These are phyloP conservation scores for Physcomitrium patens DNA, from an alignment of 225 moss, liverwort and hornwort species.

Conservation along the genomic window DNA sequence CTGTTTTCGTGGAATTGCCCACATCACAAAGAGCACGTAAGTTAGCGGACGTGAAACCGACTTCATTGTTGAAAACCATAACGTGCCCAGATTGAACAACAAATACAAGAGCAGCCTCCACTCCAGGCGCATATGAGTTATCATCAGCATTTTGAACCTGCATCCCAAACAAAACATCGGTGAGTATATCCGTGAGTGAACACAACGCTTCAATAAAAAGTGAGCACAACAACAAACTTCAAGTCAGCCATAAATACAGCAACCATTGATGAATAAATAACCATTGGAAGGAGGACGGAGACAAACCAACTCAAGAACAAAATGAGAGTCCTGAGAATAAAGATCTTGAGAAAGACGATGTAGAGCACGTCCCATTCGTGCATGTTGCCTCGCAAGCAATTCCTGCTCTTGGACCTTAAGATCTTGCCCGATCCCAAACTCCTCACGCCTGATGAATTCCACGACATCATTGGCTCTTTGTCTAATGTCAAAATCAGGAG, in stretches of 20 bases:
- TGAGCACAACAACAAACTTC: conserved; percentile 3
- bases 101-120: conserved; percentile 78
- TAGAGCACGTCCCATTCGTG: conserved; percentile 95
- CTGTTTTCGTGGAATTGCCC: conserved; percentile 93
- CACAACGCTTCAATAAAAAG: not conserved
- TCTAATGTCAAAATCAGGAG: conserved; percentile 24
- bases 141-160: conserved; percentile 99
- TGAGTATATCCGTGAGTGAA: not conserved
- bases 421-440: conserved; percentile 90
- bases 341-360: conserved; percentile 95
- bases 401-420: conserved; percentile 62
- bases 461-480: conserved; percentile 57
- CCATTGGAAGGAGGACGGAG: conserved; percentile 7
- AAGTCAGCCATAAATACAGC: not conserved
- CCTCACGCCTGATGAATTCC: conserved; percentile 77
- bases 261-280: not conserved
- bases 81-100: conserved; percentile 72
- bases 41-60: conserved; percentile 81
- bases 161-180: not conserved
- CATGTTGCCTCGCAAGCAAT: conserved; percentile 88
- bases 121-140: conserved; percentile 66
- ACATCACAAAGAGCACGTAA: conserved; percentile 96
- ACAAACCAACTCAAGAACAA: conserved; percentile 92
- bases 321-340: conserved; percentile 95
- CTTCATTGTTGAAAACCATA: conserved; percentile 86